phyloP scores from a whole-genome alignment of 1,284 basidiomycete genomes.

The Ceratobasidium sp. region DNA sequence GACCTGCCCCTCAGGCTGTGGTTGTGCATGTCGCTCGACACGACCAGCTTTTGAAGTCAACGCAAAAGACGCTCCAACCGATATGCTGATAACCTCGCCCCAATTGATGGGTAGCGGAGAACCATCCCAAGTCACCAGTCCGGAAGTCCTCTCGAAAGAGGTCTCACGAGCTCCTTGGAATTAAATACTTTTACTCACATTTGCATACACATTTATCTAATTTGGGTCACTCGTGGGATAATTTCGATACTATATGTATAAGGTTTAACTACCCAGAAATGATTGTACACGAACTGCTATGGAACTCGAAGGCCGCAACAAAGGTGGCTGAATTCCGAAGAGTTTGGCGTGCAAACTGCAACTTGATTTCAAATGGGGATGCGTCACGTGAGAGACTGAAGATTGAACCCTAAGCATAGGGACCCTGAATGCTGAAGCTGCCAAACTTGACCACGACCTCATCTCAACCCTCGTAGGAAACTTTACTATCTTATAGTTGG shows the following conservation, averaged over 20 bases:
- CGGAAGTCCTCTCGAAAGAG: constrained; percentile 17
- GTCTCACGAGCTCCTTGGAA: constrained; percentile 17
- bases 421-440: neutral
- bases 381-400: neutral
- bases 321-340: too few relatives aligned
- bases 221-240: too few relatives aligned
- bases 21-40: constrained; percentile 43
- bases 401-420: neutral
- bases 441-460: constrained; percentile 25
- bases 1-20: constrained; percentile 49
- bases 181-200: neutral
- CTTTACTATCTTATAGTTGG: neutral
- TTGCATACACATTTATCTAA: neutral
- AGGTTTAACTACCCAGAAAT: too few relatives aligned
- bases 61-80: constrained; percentile 23
- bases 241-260: too few relatives aligned
- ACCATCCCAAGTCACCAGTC: constrained; percentile 34
- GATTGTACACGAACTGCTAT: too few relatives aligned
- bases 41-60: constrained; percentile 16
- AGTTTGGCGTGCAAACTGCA: too few relatives aligned
- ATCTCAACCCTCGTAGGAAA: neutral
- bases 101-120: constrained; percentile 26
- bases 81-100: neutral
- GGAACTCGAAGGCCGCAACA: too few relatives aligned
- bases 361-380: neutral